phyloP scores from a whole-genome alignment of 2,329 filamentous ascomycete genomes.

The Cladosporium halotolerans region DNA sequence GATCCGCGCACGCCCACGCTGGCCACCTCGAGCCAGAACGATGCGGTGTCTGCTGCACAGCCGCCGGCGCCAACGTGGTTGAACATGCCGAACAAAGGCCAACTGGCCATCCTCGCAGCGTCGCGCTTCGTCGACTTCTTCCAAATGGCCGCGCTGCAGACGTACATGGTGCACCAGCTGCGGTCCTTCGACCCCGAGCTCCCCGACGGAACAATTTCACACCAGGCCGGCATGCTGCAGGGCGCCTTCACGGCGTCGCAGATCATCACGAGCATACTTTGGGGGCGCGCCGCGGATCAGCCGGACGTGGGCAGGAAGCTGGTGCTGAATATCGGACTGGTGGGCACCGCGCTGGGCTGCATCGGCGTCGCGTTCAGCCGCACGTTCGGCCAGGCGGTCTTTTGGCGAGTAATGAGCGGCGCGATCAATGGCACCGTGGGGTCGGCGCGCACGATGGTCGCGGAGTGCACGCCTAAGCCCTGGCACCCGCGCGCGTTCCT shows the following conservation, averaged over 20 bases:
- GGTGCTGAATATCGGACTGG: slow-evolving; percentile 34
- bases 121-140: slow-evolving; percentile 41
- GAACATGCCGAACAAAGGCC: slow-evolving; percentile 36
- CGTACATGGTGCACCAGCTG: slow-evolving; percentile 40
- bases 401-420: slow-evolving; percentile 35
- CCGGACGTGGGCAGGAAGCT: slow-evolving; percentile 41
- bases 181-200: slow-evolving; percentile 37
- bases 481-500: slow-evolving; percentile 37
- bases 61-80: slow-evolving; percentile 32
- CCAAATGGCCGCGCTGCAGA: slow-evolving; percentile 39
- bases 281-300: slow-evolving; percentile 36
- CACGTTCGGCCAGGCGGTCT: slow-evolving; percentile 35
- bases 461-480: slow-evolving; percentile 34
- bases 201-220: slow-evolving; percentile 42
- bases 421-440: slow-evolving; percentile 38
- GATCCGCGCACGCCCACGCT: slow-evolving; percentile 1
- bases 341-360: slow-evolving; percentile 35
- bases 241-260: slow-evolving; percentile 39
- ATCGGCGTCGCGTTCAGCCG: slow-evolving; percentile 35
- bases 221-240: slow-evolving; percentile 37
- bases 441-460: slow-evolving; percentile 38
- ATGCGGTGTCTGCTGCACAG: slow-evolving; percentile 4
- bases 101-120: slow-evolving; percentile 34
- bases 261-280: slow-evolving; percentile 37
- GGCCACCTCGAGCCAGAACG: background rate